Evolutionary conservation across 2,329 filamentous ascomycete species (phyloP), one percentile per base, ranked within the genome.

Genomic region (Leptographium galeiforme): DNA sequence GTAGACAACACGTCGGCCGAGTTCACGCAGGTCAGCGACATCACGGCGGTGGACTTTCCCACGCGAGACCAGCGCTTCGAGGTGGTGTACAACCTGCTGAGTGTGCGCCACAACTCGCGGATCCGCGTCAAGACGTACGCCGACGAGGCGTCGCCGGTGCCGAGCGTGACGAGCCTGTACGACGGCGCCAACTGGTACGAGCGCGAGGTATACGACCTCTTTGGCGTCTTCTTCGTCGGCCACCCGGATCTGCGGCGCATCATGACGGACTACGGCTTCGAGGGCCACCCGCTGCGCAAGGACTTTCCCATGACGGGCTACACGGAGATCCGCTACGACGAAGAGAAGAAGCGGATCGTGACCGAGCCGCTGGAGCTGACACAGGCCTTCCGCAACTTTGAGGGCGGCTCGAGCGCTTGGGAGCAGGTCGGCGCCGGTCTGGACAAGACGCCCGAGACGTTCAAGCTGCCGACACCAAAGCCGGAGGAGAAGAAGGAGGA

Each of bases 251-350:
- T 98, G 62, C 83, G 93, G 68, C 82, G 93, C 62, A 97, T 98
- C 73, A 94, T 98, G 91, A 98, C 93, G 60, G 93, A 98, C 69
- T 98, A 98, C 69, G 93, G 93, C 52, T 98, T 98, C 66, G 94
- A 98, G 69, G 93, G 93, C 52, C 93, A 98, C 73, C 93, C 93
- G 44, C 74, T 98, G 66, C 82, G 94, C 66, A 98, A 98, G 75
- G 93, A 98, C 68, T 98, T 98, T 75, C 93, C 93, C 25, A 73
- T 98, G 68, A 96, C 93, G 2, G 93, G 93, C 48, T 98, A 98
- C 75, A 98, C 93, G 38, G 94, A 98, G 75, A 85, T 98, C 61
- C 81, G 93, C 65, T 98, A 94, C 67, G 93, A 98, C 62, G 93
- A 98, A 73, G 94, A 98, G 79, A 98, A 62, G 87, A 98, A 98